Evolutionary conservation across 306 rosid genomes (phyloP).

Genomic region (Trifolium fragiferum): DNA sequence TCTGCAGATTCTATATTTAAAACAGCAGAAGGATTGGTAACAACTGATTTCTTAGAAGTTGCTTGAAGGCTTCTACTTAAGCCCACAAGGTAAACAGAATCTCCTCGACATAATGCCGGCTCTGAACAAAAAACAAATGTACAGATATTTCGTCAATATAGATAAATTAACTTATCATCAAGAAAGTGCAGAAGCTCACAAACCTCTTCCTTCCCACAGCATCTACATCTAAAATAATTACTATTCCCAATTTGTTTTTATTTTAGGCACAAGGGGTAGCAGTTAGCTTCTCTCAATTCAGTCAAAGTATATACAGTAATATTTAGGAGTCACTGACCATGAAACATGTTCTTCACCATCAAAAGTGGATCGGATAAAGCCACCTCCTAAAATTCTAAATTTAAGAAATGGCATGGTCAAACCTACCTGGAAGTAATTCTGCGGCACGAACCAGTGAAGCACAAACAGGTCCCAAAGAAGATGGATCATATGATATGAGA

Average conservation of each 20-base stretch:
- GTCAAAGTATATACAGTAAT: slow-evolving; percentile 19
- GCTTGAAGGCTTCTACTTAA: slow-evolving; percentile 94
- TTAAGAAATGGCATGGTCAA: slow-evolving; percentile 16
- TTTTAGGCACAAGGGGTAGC: background rate
- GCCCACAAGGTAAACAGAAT: slow-evolving; percentile 91
- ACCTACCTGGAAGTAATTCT: slow-evolving; percentile 81
- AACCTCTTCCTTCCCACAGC: no score
- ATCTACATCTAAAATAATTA: no score
- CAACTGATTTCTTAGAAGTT: slow-evolving; percentile 89
- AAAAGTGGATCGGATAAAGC: slow-evolving; percentile 12
- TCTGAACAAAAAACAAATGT: slow-evolving; percentile 59
- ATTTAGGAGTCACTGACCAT: background rate
- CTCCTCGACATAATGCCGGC: slow-evolving; percentile 84
- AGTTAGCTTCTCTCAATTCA: slow-evolving; percentile 14
- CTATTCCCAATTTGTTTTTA: background rate
- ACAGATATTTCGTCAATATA: slow-evolving; percentile 16
- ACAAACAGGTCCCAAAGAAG: slow-evolving; percentile 84
- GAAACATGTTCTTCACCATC: slow-evolving; percentile 10
- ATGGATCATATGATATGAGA: slow-evolving; percentile 87
- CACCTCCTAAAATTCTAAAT: slow-evolving; percentile 15
- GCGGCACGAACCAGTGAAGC: slow-evolving; percentile 83
- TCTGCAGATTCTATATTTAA: slow-evolving; percentile 84
- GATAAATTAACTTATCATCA: slow-evolving; percentile 6
- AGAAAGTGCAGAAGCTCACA: slow-evolving; percentile 31
- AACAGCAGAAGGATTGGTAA: slow-evolving; percentile 84